These are phyloP conservation scores for Rhodosporidiobolus sp. DNA, from an alignment of 768 basidiomycete species.

Conservation along the genomic window DNA sequence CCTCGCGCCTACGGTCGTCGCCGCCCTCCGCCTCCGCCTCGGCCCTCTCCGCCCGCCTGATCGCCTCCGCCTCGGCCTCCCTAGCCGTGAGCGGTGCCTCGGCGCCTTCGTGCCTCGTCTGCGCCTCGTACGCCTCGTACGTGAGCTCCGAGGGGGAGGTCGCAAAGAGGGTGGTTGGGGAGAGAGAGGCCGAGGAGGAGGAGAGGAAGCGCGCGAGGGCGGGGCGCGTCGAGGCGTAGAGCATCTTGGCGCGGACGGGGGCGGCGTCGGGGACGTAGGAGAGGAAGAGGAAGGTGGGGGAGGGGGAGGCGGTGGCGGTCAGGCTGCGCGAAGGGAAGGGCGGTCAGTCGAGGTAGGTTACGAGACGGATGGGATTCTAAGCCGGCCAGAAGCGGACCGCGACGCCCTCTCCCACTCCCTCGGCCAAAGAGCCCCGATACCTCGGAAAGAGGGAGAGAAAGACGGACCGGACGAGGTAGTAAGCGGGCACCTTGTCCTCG, in stretches of 20 bases:
- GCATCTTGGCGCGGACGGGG: slow-evolving; percentile 82
- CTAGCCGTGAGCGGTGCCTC: slow-evolving; percentile 45
- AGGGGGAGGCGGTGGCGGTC: background rate
- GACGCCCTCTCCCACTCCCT: no score
- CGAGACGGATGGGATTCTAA: no score
- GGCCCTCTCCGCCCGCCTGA: no score
- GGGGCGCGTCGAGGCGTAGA: slow-evolving; percentile 76
- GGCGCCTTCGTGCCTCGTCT: background rate
- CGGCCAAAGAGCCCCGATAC: no score
- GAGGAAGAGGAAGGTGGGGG: slow-evolving; percentile 53
- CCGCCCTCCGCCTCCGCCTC: slow-evolving; percentile 51
- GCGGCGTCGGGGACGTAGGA: slow-evolving; percentile 80
- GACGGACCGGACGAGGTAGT: slow-evolving; percentile 67
- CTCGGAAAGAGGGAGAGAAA: slow-evolving; percentile 49
- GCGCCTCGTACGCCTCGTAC: background rate
- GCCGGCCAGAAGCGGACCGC: background rate
- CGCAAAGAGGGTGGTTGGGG: slow-evolving; percentile 66
- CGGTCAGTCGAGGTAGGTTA: background rate
- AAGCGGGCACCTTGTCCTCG: slow-evolving; percentile 65
- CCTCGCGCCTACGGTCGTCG: slow-evolving; percentile 55
- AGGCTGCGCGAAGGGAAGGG: background rate
- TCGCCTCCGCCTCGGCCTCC: background rate
- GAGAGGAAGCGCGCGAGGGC: slow-evolving; percentile 71
- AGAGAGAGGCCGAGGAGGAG: slow-evolving; percentile 67
- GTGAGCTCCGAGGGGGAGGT: slow-evolving; percentile 49